phyloP scores from a whole-genome alignment of 495 filamentous ascomycete species.

The Neurospora sp. region DNA sequence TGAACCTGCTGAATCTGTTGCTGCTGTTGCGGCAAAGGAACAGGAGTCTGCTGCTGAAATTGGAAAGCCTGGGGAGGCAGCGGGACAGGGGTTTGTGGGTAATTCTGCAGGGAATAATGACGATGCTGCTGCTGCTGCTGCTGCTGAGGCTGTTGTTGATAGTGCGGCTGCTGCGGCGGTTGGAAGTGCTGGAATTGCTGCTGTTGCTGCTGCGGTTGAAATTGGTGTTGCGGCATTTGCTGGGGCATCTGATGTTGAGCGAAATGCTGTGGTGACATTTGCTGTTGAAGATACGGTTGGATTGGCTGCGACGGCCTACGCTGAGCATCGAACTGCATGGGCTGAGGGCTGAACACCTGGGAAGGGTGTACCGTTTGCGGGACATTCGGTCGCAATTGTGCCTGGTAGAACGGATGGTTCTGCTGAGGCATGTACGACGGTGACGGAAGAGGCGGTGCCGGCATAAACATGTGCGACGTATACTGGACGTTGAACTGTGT shows the following conservation, averaged over 20 bases:
- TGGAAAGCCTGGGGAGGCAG: constrained; percentile 1
- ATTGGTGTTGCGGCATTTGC: constrained; percentile 5
- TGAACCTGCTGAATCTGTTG: background rate
- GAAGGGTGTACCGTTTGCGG: background rate
- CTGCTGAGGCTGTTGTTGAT: background rate
- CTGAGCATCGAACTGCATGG: background rate
- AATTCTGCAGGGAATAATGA: background rate
- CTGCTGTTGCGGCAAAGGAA: background rate
- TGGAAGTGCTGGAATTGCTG: background rate
- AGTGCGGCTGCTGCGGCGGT: background rate
- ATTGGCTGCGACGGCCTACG: background rate
- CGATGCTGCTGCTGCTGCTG: constrained; percentile 1
- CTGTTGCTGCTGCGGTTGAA: background rate
- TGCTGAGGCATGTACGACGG: background rate
- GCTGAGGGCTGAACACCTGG: background rate
- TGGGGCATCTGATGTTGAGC: constrained; percentile 1
- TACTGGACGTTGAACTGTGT: constrained; percentile 25
- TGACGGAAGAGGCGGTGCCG: constrained; percentile 13
- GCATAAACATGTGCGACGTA: constrained; percentile 30
- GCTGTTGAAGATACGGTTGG: background rate
- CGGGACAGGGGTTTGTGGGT: background rate
- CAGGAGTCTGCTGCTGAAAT: background rate
- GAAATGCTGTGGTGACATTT: background rate
- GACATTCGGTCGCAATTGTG: background rate
- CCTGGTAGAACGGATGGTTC: constrained; percentile 9